Base-by-base conservation (phyloP, 306 rosid species). In the Cucumis hystrix region DNA sequence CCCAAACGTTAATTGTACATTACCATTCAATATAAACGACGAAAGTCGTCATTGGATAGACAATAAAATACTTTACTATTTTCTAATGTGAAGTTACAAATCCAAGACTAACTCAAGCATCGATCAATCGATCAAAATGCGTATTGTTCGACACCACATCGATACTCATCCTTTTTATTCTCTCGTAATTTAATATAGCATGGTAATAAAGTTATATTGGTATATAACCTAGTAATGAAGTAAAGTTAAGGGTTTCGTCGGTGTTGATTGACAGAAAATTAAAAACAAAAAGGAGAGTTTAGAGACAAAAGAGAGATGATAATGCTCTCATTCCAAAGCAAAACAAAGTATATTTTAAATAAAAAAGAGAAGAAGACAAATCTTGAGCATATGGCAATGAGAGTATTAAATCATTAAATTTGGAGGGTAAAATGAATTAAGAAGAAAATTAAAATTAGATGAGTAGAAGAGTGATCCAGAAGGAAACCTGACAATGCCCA, bases 241-340 rank as follows among this genome's bases (percentile, higher is more conserved):
- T 33, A 62, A 12, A 13, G 2, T 33, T 14, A 28, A 11, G 39
- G 30, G 6, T 25, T 64, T 64, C 47, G 70, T 64, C 47, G 70
- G 70, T 64, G 70, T 33, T 64, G 47, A 30, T 13, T 13, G 40
- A 62, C 7, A 5, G 5, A 43, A 45, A 28, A 47, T 47, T 47
- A 59, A 25, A 20, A 51, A 51, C 4, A 14, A 51, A 3, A 2
- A 3, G 3, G 72, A 65, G 16, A 65, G 72, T 39, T 66, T 66
- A 66, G 72, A 66, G 28, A 51, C 56, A 51, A 66, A 66, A 66
- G 72, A 33, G 37, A 66, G 72, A 63, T 33, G 20, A 66, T 33
- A 12, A 66, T 17, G 74, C 74, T 41, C 74, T 5, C 54, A 68
- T 68, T 68, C 74, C 74, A 68, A 68, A 68, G 74, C 74, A 41